Evolutionary conservation across 2,329 filamentous ascomycete species (phyloP).

Genomic region (Raffaelea ambrosiae): DNA sequence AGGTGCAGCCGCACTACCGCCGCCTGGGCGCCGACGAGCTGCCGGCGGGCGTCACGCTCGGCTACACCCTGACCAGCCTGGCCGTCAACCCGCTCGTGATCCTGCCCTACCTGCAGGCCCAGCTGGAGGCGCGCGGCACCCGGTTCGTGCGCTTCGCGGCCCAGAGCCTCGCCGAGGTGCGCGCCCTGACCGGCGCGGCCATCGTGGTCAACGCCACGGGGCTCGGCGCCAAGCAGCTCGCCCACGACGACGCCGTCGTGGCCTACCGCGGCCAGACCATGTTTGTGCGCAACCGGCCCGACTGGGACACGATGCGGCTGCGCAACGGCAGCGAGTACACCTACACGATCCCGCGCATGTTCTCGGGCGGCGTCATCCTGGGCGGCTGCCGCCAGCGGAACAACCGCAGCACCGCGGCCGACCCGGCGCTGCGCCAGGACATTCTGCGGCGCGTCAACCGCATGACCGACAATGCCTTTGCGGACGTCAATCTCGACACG

Average conservation of each 20-base stretch:
- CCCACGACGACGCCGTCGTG: not conserved
- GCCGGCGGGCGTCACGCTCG: constrained; percentile 1
- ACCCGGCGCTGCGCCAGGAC: not conserved
- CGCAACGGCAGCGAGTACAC: constrained; percentile 5
- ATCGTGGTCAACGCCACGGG: constrained; percentile 6
- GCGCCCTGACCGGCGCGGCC: not conserved
- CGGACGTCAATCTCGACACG: not conserved
- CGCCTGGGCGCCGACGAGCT: not conserved
- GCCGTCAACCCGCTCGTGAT: not conserved
- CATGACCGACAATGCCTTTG: constrained; percentile 1
- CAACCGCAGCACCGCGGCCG: not conserved
- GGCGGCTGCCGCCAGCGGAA: not conserved
- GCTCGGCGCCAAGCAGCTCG: constrained; percentile 1
- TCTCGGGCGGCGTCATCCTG: not conserved
- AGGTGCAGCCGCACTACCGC: not conserved
- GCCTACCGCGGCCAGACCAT: constrained; percentile 2
- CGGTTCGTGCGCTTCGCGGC: not conserved
- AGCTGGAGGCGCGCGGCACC: constrained; percentile 2
- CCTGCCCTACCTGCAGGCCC: constrained; percentile 1
- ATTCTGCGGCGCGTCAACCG: constrained; percentile 2
- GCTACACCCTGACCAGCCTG: constrained; percentile 1
- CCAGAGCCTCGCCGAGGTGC: not conserved
- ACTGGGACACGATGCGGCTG: constrained; percentile 2
- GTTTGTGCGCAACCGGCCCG: constrained; percentile 1
- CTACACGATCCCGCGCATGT: constrained; percentile 3